Evolutionary conservation across 2,329 filamentous ascomycete species (phyloP).

Genomic region (Pestalotiopsis sp.): DNA sequence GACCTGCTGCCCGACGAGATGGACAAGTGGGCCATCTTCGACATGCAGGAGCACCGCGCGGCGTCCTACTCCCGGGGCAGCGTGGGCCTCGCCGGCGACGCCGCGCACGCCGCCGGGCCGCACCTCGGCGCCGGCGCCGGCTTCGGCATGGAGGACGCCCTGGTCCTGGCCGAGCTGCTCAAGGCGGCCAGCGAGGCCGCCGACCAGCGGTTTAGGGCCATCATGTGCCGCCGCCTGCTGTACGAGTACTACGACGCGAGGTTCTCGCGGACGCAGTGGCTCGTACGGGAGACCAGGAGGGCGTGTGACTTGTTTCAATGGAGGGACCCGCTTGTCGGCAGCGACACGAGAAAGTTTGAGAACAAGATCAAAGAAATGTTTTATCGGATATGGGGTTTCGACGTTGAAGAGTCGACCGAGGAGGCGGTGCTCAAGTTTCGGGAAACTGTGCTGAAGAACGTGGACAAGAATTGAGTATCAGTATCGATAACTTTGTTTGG

Average conservation of each 20-base stretch:
- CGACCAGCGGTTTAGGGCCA: constrained; percentile 10
- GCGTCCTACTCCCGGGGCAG: constrained; percentile 43
- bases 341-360: constrained; percentile 23
- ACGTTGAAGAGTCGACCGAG: constrained; percentile 28
- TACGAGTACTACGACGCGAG: constrained; percentile 27
- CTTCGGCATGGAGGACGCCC: constrained; percentile 56
- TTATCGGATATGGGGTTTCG: constrained; percentile 31
- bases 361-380: constrained; percentile 21
- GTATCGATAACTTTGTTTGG: background rate
- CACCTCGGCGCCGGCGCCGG: constrained; percentile 59
- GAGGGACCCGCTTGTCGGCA: constrained; percentile 21
- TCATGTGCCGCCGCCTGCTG: constrained; percentile 26
- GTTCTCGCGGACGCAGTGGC: constrained; percentile 32
- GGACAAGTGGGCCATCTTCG: constrained; percentile 60
- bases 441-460: background rate
- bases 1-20: constrained; percentile 47
- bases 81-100: constrained; percentile 55
- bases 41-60: constrained; percentile 46
- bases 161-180: constrained; percentile 42
- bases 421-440: constrained; percentile 17
- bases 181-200: background rate
- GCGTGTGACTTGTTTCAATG: constrained; percentile 32
- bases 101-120: constrained; percentile 57
- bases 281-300: constrained; percentile 29
- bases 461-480: background rate